Evolutionary conservation across 129 eudicot species (phyloP).

Genomic region (Oenanthe sinensis): DNA sequence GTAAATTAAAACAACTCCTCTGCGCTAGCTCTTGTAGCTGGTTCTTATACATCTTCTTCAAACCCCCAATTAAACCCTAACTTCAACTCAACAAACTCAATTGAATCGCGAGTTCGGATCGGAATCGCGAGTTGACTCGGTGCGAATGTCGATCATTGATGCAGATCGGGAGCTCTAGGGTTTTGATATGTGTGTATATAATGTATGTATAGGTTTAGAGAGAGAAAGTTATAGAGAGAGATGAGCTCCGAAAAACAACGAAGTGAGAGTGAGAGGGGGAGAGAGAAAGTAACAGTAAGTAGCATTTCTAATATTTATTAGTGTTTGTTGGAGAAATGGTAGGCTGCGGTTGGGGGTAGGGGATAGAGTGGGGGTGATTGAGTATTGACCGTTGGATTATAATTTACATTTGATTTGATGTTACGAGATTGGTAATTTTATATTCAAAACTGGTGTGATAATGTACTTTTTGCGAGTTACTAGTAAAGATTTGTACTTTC

Average conservation of each 20-base stretch:
- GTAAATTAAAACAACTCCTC: constrained; percentile 68
- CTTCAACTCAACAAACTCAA: neutral
- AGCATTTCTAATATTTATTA: constrained; percentile 13
- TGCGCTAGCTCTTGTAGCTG: constrained; percentile 77
- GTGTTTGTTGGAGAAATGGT: constrained; percentile 6
- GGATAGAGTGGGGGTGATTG: neutral
- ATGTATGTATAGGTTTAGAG: constrained; percentile 8
- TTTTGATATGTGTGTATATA: constrained; percentile 15
- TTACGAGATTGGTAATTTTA: neutral
- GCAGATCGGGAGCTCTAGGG: constrained; percentile 32
- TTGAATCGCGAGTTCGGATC: constrained; percentile 20
- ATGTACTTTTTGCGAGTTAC: too few relatives aligned
- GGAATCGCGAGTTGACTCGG: constrained; percentile 3
- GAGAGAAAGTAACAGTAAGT: constrained; percentile 20
- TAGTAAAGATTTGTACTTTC: too few relatives aligned
- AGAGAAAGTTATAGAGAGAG: neutral
- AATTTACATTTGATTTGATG: neutral
- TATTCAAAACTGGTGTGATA: too few relatives aligned
- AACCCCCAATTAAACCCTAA: constrained; percentile 6
- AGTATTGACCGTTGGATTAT: neutral
- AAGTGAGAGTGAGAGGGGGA: constrained; percentile 21
- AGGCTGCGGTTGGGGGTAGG: constrained; percentile 17
- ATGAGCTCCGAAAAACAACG: constrained; percentile 21
- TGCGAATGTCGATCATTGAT: constrained; percentile 35
- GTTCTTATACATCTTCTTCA: constrained; percentile 55